These are phyloP conservation scores for Murraya koenigii DNA, from an alignment of 345 rosid genomes.

Conservation along the genomic window DNA sequence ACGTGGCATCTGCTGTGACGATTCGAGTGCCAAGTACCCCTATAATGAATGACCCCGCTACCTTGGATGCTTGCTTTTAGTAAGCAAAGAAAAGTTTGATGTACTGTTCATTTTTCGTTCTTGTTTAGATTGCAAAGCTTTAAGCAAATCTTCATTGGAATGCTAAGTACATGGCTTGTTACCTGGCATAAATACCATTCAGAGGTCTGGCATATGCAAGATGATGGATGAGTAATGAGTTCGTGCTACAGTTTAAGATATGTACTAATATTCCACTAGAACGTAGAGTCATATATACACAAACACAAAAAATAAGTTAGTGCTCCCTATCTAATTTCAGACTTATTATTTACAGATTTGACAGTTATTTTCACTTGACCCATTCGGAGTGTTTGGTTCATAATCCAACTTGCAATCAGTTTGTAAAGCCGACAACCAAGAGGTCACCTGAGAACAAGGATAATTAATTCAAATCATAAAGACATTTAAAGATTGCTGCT, in stretches of 20 bases:
- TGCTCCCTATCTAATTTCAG: constrained; percentile 10
- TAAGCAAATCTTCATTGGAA: neutral
- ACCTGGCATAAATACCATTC: neutral
- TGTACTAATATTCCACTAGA: neutral
- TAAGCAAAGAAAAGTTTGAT: neutral
- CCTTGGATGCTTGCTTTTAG: too few species aligned
- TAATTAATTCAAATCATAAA: neutral
- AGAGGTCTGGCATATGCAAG: neutral
- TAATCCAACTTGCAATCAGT: constrained; percentile 44
- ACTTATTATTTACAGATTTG: constrained; percentile 33
- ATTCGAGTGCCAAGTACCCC: too few species aligned
- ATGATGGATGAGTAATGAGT: neutral
- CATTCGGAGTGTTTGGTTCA: constrained; percentile 39
- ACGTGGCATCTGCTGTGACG: neutral
- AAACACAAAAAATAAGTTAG: constrained; percentile 35
- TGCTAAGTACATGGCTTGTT: neutral
- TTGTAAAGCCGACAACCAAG: constrained; percentile 65
- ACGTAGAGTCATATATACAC: constrained; percentile 34
- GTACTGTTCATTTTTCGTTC: neutral
- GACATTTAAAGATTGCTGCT: neutral
- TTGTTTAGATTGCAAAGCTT: neutral
- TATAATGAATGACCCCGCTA: too few species aligned
- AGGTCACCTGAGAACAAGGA: constrained; percentile 49
- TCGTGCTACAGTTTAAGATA: neutral
- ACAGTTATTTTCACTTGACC: constrained; percentile 21